These are phyloP conservation scores for Podila epicladia DNA, from an alignment of 192 early-diverging fungal genomes.

Conservation along the genomic window DNA sequence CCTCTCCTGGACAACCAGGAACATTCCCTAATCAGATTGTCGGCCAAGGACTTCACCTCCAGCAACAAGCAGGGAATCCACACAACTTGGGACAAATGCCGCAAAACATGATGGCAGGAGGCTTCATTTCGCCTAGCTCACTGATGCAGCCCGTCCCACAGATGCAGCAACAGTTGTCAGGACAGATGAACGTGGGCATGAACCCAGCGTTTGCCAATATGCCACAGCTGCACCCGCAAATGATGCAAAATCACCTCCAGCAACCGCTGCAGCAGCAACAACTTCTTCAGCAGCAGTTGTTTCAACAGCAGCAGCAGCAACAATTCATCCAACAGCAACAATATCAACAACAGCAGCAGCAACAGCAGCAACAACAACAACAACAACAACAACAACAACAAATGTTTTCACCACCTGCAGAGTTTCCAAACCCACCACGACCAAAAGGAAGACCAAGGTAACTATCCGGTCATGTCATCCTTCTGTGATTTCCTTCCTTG, in stretches of 20 bases:
- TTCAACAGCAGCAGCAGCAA: slow-evolving; percentile 13
- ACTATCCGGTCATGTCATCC: neutral
- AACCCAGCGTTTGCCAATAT: slow-evolving; percentile 24
- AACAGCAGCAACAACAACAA: slow-evolving; percentile 33
- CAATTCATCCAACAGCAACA: slow-evolving; percentile 21
- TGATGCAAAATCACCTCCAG: slow-evolving; percentile 38
- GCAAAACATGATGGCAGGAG: slow-evolving; percentile 26
- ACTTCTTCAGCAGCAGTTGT: neutral
- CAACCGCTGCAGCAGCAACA: slow-evolving; percentile 8
- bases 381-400: too few relatives aligned
- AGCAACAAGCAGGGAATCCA: slow-evolving; percentile 31
- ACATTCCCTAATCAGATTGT: slow-evolving; percentile 26
- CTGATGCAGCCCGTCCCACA: slow-evolving; percentile 34
- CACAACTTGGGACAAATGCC: slow-evolving; percentile 21
- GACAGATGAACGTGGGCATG: slow-evolving; percentile 37
- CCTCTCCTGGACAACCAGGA: slow-evolving; percentile 27
- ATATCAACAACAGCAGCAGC: slow-evolving; percentile 24
- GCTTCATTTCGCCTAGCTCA: slow-evolving; percentile 35
- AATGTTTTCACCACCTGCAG: neutral
- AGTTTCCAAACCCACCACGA: slow-evolving; percentile 36
- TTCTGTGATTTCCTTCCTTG: neutral
- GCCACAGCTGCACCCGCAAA: slow-evolving; percentile 39
- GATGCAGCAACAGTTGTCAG: slow-evolving; percentile 22
- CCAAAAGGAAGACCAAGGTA: slow-evolving; percentile 52
- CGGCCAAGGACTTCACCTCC: slow-evolving; percentile 13